Conservation (phyloP, 129 eudicot genomes). For the Erigeron canadensis region DNA sequence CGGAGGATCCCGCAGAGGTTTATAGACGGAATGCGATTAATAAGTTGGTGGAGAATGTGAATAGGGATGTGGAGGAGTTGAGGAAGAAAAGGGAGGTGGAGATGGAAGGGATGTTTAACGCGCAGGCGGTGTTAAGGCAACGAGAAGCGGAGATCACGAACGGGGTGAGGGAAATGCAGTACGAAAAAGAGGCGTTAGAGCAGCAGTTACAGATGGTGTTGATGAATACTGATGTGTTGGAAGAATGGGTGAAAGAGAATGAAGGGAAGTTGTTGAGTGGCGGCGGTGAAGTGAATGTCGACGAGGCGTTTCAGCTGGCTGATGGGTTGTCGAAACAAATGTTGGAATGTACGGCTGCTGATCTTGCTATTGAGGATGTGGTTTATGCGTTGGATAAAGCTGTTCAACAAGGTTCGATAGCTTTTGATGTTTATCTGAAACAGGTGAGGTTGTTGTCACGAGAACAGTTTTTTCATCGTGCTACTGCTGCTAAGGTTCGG, state of each 20-base stretch:
- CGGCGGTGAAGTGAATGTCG: neutral
- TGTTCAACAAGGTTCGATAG: conserved; percentile 59
- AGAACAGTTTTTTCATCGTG: conserved; percentile 81
- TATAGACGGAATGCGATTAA: conserved; percentile 57
- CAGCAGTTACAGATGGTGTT: conserved; percentile 74
- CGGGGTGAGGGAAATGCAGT: conserved; percentile 72
- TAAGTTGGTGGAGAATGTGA: conserved; percentile 60
- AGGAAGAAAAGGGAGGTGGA: conserved; percentile 71
- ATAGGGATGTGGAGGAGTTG: conserved; percentile 48
- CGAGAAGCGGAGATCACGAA: conserved; percentile 47
- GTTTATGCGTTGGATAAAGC: conserved; percentile 73
- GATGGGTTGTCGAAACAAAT: neutral
- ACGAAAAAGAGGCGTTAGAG: conserved; percentile 75
- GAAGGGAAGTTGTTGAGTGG: conserved; percentile 43
- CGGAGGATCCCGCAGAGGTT: conserved; percentile 58
- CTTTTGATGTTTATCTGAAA: conserved; percentile 78
- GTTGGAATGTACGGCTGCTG: conserved; percentile 40
- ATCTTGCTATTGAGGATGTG: conserved; percentile 82
- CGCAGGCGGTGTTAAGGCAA: conserved; percentile 56
- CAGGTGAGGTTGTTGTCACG: conserved; percentile 76
- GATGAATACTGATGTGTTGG: conserved; percentile 64
- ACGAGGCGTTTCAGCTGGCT: neutral
- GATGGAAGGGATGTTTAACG: conserved; percentile 64
- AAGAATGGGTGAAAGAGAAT: conserved; percentile 81
- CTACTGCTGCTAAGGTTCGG: conserved; percentile 61